Percentiles rank a stretch among this genome's conserved stretches.
Evolutionary conservation across 2,329 filamentous ascomycete genomes (phyloP).

Genomic region (Penicillium freii): DNA sequence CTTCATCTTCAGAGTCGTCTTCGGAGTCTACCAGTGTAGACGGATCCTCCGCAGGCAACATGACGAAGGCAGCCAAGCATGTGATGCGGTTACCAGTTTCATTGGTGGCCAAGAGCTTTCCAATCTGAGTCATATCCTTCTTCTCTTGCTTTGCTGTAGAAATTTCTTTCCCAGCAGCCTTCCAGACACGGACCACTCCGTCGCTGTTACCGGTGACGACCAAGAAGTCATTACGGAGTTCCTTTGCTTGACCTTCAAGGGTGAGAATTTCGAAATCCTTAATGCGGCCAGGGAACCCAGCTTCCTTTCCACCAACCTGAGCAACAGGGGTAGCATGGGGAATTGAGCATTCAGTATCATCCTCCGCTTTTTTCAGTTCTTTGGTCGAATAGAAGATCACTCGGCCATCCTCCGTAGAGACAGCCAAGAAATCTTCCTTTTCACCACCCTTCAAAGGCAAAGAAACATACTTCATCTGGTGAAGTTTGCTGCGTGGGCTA

Average conservation of each 20-base stretch:
- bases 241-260: conserved; percentile 37
- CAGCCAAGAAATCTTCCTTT: conserved; percentile 60
- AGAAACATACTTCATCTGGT: conserved; percentile 71
- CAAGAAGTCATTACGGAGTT: conserved; percentile 47
- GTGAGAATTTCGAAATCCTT: conserved; percentile 79
- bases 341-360: conserved; percentile 53
- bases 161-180: conserved; percentile 45
- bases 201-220: conserved; percentile 79
- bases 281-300: conserved; percentile 68
- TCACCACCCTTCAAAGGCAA: conserved; percentile 44
- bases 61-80: conserved; percentile 80
- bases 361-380: conserved; percentile 38
- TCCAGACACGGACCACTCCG: conserved; percentile 79
- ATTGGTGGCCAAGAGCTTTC: conserved; percentile 70
- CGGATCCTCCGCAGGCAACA: conserved; percentile 61
- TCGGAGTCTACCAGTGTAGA: conserved; percentile 62
- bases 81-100: conserved; percentile 87
- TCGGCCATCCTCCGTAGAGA: conserved; percentile 87
- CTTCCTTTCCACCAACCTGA: conserved; percentile 72
- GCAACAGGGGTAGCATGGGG: conserved; percentile 63
- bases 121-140: conserved; percentile 49
- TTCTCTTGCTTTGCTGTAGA: conserved; percentile 14
- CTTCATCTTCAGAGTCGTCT: conserved; percentile 41
- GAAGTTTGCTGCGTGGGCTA: conserved; percentile 71
- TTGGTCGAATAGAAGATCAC: conserved; percentile 78